phyloP scores from a whole-genome alignment of 225 moss, liverwort and hornwort genomes.

The Thuidium tamariscinum region DNA sequence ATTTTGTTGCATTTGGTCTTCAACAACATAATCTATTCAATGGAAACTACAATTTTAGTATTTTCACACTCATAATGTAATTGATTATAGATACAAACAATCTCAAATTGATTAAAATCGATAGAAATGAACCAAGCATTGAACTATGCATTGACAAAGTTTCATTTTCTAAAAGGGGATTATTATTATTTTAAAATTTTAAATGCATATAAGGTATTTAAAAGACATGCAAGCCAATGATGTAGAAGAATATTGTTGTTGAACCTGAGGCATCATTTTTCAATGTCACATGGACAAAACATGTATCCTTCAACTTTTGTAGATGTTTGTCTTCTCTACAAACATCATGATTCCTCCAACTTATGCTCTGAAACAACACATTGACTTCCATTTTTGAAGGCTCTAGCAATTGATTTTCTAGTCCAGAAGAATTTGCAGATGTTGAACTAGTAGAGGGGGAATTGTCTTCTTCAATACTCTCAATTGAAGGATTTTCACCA shows the following conservation, averaged over 20 bases:
- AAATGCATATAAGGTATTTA: not conserved
- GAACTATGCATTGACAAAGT: accelerated
- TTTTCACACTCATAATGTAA: not conserved
- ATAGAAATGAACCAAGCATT: not conserved
- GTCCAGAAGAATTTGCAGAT: slow-evolving; percentile 28
- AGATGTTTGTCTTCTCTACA: not conserved
- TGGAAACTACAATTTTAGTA: not conserved
- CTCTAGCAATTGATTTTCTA: slow-evolving; percentile 32
- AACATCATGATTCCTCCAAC: not conserved
- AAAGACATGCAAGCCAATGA: not conserved
- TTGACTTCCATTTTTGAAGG: slow-evolving; percentile 19
- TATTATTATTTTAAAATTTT: not conserved
- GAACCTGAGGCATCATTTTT: not conserved
- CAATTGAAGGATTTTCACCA: slow-evolving; percentile 26
- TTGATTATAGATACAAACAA: accelerated
- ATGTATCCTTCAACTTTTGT: not conserved
- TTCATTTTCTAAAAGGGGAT: accelerated
- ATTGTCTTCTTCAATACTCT: slow-evolving; percentile 46
- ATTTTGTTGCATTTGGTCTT: not conserved
- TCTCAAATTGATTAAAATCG: not conserved
- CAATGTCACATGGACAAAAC: not conserved
- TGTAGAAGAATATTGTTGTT: not conserved
- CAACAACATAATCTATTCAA: not conserved
- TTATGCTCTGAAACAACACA: not conserved
- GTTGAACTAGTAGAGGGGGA: slow-evolving; percentile 57